Conservation (phyloP, 345 rosid species). For the Eucalyptus sp. region DNA sequence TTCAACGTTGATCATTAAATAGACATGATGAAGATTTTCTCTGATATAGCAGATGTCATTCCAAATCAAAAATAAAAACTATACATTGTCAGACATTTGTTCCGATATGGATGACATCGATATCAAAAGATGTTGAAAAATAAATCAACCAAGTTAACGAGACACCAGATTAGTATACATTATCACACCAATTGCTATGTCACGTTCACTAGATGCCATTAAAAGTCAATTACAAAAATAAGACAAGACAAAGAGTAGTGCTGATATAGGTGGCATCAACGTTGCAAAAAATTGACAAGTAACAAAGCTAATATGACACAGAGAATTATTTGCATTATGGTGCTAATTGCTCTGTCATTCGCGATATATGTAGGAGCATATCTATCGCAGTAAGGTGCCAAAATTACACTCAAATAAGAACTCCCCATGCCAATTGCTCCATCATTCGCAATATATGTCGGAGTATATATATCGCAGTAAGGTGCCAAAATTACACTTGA, state of each 20-base stretch:
- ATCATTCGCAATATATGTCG: background rate
- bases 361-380: background rate
- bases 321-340: background rate
- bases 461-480: background rate
- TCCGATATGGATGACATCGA: background rate
- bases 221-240: background rate
- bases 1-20: background rate
- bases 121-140: background rate
- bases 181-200: background rate
- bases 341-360: background rate
- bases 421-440: constrained; percentile 9
- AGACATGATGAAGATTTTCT: background rate
- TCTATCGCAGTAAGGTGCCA: background rate
- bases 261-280: background rate
- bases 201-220: background rate
- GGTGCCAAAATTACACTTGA: background rate
- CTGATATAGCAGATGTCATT: background rate
- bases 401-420: background rate
- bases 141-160: background rate
- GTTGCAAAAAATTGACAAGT: background rate
- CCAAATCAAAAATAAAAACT: background rate
- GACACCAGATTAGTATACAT: background rate
- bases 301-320: background rate
- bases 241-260: background rate
- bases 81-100: background rate